A percentile compares a stretch with the other conserved stretches of the same genome.
Evolutionary conservation across 768 basidiomycete genomes (phyloP).

Genomic region (Amanita subjunquillea): DNA sequence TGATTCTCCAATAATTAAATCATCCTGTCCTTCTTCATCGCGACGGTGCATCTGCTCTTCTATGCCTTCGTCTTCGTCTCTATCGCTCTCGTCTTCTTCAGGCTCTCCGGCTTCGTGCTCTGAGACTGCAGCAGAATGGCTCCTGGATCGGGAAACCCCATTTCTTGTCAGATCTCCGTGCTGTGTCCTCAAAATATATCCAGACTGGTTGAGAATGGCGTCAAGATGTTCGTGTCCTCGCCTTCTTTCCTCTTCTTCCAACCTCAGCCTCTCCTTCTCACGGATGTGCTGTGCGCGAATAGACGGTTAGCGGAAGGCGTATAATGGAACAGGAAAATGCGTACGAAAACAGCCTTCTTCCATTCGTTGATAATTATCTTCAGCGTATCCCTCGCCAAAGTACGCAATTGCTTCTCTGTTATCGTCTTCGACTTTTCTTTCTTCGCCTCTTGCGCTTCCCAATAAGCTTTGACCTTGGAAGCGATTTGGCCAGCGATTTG

Average conservation of each 20-base stretch:
- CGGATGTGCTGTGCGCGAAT: slow-evolving; percentile 49
- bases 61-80: slow-evolving; percentile 20
- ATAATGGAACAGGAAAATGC: slow-evolving; percentile 17
- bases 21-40: slow-evolving; percentile 7
- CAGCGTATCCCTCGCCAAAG: slow-evolving; percentile 62
- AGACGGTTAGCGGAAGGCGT: neutral
- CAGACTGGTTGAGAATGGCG: slow-evolving; percentile 83
- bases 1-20: neutral
- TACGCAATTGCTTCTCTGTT: slow-evolving; percentile 59
- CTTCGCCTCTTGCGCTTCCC: slow-evolving; percentile 55
- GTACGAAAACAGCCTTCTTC: slow-evolving; percentile 79
- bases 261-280: slow-evolving; percentile 49
- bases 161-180: slow-evolving; percentile 50
- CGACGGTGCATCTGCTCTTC: slow-evolving; percentile 5
- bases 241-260: slow-evolving; percentile 69
- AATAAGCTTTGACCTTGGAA: slow-evolving; percentile 58
- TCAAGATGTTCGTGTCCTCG: slow-evolving; percentile 82
- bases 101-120: slow-evolving; percentile 28
- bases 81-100: slow-evolving; percentile 18
- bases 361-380: slow-evolving; percentile 69
- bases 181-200: slow-evolving; percentile 78
- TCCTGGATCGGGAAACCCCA: slow-evolving; percentile 40
- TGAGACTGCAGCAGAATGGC: slow-evolving; percentile 15
- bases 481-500: slow-evolving; percentile 49
- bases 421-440: slow-evolving; percentile 47